These are phyloP conservation scores for Novymonas esmeraldas DNA, from an alignment of 208 protist genomes.

Conservation along the genomic window DNA sequence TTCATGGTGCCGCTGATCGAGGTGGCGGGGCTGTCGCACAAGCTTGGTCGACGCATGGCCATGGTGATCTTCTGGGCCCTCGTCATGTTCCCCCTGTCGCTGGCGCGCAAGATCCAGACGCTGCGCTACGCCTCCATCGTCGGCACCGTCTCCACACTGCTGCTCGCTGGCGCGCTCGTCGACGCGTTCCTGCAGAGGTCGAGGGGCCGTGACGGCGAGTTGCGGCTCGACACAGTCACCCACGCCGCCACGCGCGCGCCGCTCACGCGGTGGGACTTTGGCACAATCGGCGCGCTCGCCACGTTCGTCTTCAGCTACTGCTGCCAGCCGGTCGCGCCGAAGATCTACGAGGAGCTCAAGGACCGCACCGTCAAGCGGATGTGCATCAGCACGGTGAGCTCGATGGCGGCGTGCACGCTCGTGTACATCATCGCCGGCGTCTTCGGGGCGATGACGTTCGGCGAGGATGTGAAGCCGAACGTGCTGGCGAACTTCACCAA, in stretches of 20 bases:
- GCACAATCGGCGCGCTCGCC: slow-evolving; percentile 49
- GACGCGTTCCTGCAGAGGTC: slow-evolving; percentile 26
- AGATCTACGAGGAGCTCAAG: slow-evolving; percentile 76
- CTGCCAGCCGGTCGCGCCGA: slow-evolving; percentile 80
- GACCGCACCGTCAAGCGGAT: slow-evolving; percentile 52
- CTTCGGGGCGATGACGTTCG: slow-evolving; percentile 73
- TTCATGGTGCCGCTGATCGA: slow-evolving; percentile 63
- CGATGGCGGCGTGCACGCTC: slow-evolving; percentile 63
- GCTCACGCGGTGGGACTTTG: slow-evolving; percentile 34
- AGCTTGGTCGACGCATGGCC: slow-evolving; percentile 40
- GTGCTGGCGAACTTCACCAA: slow-evolving; percentile 75
- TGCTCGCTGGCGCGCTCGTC: slow-evolving; percentile 55
- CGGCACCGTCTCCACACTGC: slow-evolving; percentile 56
- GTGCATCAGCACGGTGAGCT: slow-evolving; percentile 51
- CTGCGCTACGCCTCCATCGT: slow-evolving; percentile 79
- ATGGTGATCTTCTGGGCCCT: slow-evolving; percentile 80
- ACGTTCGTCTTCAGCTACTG: slow-evolving; percentile 84
- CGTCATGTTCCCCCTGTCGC: slow-evolving; percentile 83
- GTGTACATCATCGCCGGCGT: slow-evolving; percentile 73
- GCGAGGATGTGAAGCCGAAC: slow-evolving; percentile 57
- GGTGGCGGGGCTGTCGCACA: slow-evolving; percentile 24
- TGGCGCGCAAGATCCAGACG: slow-evolving; percentile 65
- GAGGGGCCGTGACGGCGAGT: neutral
- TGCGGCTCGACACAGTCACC: neutral
- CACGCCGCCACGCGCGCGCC: slow-evolving; percentile 11